Conservation (phyloP, 2,329 filamentous ascomycete genomes). For the Claviceps digitariae region DNA sequence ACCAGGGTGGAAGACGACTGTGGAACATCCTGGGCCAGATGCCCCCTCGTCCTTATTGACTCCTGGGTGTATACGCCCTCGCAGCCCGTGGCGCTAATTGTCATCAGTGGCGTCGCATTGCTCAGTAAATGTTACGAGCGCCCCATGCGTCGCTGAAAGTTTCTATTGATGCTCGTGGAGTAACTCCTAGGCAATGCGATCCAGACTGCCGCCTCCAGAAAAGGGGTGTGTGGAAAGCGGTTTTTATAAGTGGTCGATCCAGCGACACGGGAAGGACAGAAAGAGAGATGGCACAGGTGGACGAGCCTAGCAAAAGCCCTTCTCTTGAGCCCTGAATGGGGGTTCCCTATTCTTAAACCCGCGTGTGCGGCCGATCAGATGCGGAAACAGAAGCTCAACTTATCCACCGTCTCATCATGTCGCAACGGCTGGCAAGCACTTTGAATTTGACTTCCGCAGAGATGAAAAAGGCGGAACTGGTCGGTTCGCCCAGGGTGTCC, state of each 20-base stretch:
- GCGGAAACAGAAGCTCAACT: neutral
- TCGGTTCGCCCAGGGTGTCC: neutral
- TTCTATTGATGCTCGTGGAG: neutral
- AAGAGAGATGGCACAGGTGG: too few relatives aligned
- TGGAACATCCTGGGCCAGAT: neutral
- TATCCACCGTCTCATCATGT: neutral
- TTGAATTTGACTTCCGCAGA: neutral
- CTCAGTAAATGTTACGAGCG: neutral
- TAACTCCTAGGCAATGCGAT: neutral
- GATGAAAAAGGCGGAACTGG: neutral
- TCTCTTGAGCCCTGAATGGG: too few relatives aligned
- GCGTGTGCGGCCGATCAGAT: neutral
- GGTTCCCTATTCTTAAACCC: too few relatives aligned
- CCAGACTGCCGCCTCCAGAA: neutral
- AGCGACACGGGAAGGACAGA: too few relatives aligned
- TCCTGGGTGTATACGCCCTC: neutral
- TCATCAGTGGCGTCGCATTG: neutral
- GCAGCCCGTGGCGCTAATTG: neutral
- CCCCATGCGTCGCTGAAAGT: neutral
- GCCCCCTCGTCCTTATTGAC: neutral
- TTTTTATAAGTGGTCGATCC: too few relatives aligned
- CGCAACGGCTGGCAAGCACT: neutral
- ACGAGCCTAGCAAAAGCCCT: too few relatives aligned
- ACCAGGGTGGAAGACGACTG: too few relatives aligned
- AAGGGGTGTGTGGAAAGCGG: neutral